Evolutionary conservation across 2,329 filamentous ascomycete genomes (phyloP).

Genomic region (Colletotrichum trifolii): DNA sequence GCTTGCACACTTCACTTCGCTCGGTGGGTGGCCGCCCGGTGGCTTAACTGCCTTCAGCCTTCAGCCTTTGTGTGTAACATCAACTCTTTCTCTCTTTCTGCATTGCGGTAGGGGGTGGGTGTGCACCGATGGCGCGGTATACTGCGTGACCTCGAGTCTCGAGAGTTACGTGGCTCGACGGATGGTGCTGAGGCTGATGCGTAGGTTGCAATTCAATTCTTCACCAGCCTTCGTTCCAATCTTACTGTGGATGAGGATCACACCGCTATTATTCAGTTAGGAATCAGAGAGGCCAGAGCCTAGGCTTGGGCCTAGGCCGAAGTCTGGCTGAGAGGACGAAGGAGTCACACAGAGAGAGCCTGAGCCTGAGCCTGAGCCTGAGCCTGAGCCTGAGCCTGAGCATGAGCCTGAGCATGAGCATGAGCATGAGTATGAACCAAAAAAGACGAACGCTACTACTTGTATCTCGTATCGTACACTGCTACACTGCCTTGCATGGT

Average conservation of each 20-base stretch:
- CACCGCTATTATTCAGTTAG: background rate
- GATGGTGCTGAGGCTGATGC: background rate
- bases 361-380: background rate
- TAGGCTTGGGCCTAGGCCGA: too few species aligned
- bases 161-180: conserved; percentile 3
- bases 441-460: background rate
- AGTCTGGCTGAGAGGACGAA: too few species aligned
- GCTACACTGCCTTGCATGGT: background rate
- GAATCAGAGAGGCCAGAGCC: conserved; percentile 10
- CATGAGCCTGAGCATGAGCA: conserved; percentile 13
- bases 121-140: conserved; percentile 10
- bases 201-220: conserved; percentile 11
- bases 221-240: conserved; percentile 1
- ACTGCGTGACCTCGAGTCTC: conserved; percentile 13
- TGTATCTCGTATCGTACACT: too few species aligned
- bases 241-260: conserved; percentile 8
- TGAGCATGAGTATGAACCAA: conserved; percentile 8
- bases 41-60: conserved; percentile 19
- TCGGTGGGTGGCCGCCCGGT: conserved; percentile 29
- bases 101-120: background rate
- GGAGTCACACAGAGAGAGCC: background rate
- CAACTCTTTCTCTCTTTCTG: background rate
- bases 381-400: background rate
- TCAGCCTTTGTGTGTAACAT: conserved; percentile 18
- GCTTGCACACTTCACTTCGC: background rate